Conservation (phyloP, 305 asterid species). For the Fraxinus baroniana region DNA sequence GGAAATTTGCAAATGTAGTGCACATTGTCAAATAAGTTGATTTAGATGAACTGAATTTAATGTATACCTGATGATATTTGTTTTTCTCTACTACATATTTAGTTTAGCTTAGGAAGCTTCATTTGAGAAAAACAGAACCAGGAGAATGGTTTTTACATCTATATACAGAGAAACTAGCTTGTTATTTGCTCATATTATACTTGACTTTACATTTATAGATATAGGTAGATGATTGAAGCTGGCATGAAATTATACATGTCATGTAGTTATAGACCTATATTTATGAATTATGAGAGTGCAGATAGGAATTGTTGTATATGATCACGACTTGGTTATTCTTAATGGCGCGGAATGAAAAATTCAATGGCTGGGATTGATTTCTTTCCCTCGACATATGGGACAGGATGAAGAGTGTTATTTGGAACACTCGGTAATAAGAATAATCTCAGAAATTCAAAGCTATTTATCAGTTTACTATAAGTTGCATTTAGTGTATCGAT, state of each 20-base stretch:
- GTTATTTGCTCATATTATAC: background rate
- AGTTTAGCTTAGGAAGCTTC: background rate
- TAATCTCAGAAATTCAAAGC: background rate
- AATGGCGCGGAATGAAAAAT: background rate
- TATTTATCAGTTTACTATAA: background rate
- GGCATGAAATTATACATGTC: background rate
- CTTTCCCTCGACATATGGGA: background rate
- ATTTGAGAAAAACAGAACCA: background rate
- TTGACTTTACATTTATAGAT: background rate
- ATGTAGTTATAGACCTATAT: background rate
- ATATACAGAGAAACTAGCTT: background rate
- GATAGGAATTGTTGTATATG: background rate
- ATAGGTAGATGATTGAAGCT: background rate
- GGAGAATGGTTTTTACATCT: background rate
- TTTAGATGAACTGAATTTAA: conserved; percentile 9
- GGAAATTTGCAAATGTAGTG: background rate
- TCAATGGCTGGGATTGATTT: background rate
- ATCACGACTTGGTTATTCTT: background rate
- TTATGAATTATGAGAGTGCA: background rate
- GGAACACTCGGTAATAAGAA: background rate
- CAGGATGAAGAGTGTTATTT: background rate
- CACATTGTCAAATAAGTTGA: conserved; percentile 5
- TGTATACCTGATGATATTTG: background rate
- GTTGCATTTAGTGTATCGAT: background rate
- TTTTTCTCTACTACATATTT: background rate